Base-by-base conservation (phyloP, 164 flowering plant genomes). In the Magnolia changhungtana region DNA sequence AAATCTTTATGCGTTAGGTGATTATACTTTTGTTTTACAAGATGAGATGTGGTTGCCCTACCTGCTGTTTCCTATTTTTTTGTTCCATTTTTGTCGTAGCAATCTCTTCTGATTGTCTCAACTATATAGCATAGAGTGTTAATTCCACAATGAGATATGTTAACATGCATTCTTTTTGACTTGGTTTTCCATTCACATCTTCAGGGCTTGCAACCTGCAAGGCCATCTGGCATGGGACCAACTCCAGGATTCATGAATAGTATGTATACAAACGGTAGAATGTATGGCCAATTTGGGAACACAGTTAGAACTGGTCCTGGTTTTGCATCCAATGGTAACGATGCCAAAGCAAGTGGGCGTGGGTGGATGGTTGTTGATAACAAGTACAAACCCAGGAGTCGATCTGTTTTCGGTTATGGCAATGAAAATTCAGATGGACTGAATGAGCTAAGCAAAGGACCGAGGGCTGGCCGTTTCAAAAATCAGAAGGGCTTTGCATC, bases 381-480 rank as follows among this genome's bases (percentile, higher is more conserved):
- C 81, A 92, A 90, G 80, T 90, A 86, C 84, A 90, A 85, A 75
- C 80, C 90, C 29, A 87, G 89, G 79, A 92, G 91, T 19, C 81
- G 92, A 49, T 86, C 86, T 37, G 85, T 86, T 75, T 83, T 72
- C 69, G 78, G 85, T 5, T 88, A 86, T 77, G 87, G 90, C 0
- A 88, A 86, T 80, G 95, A 89, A 78, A 87, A 80, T 70, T 64
- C 82, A 68, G 95, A 93, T 83, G 97, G 94, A n/a, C 74, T 91
- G 80, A 91, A 90, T 78, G 98, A 95, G 83, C 84, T 90, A 69
- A 92, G 89, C 85, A 83, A 88, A 73, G 98, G 98, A 8, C 98
- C 98, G 0, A 86, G 98, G 71, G 89, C 90, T 13, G 90, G 89
- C 76, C 82, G 86, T 7, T 55, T 78, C 50, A 93, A 89, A 83